A percentile compares a stretch with the other conserved stretches of the same genome.
Conservation (phyloP, 192 early-diverging fungal genomes). For the Spizellomyces sp. region DNA sequence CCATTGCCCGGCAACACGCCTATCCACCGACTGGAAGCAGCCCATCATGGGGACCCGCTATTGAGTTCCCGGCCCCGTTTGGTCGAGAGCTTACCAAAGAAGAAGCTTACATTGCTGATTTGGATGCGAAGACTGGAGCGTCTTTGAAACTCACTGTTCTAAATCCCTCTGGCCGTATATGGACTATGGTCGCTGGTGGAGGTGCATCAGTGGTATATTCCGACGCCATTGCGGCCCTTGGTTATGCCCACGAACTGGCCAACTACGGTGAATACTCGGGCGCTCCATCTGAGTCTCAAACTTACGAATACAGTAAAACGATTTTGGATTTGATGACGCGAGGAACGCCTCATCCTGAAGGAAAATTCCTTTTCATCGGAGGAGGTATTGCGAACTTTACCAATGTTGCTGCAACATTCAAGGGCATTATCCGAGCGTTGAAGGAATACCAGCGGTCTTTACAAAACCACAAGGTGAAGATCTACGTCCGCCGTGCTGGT, state of each 20-base stretch:
- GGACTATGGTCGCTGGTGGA: slow-evolving; percentile 99
- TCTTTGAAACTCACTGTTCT: slow-evolving; percentile 97
- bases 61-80: slow-evolving; percentile 98
- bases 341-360: slow-evolving; percentile 75
- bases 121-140: slow-evolving; percentile 98
- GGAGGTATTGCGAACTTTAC: slow-evolving; percentile 99
- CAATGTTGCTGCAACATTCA: slow-evolving; percentile 98
- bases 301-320: slow-evolving; percentile 99
- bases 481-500: slow-evolving; percentile 96
- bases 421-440: slow-evolving; percentile 96
- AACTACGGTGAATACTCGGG: slow-evolving; percentile 99
- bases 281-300: slow-evolving; percentile 98
- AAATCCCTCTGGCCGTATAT: slow-evolving; percentile 93
- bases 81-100: slow-evolving; percentile 95
- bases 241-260: slow-evolving; percentile 91
- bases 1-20: slow-evolving; percentile 73
- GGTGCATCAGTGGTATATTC: slow-evolving; percentile 98
- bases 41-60: slow-evolving; percentile 76
- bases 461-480: slow-evolving; percentile 84
- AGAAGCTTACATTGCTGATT: slow-evolving; percentile 96
- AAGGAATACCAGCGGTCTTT: slow-evolving; percentile 89
- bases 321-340: slow-evolving; percentile 99
- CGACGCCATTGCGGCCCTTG: slow-evolving; percentile 97
- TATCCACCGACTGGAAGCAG: slow-evolving; percentile 43
- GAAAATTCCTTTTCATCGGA: slow-evolving; percentile 97